Evolutionary conservation across 768 basidiomycete species (phyloP), one percentile per base, ranked within the genome.

Genomic region (Phylloporus scabripes): DNA sequence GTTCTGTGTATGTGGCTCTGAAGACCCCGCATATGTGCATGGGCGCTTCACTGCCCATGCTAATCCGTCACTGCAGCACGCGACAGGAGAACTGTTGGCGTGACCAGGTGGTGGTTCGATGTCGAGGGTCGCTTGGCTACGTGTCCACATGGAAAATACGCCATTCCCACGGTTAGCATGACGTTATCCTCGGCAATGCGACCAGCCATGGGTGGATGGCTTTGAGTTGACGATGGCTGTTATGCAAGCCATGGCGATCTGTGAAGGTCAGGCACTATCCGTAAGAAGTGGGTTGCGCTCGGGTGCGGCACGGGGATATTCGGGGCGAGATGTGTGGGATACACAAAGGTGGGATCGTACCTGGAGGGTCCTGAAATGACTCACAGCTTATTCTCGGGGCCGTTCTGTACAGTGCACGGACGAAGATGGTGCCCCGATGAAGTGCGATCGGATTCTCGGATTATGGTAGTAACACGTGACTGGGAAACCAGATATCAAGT

Each of bases 381-480:
- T 20, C 43, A 28, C 40, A 42, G 24, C 40, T 28, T 15, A 26
- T 11, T 7, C 37, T 38, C 20, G 3, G 18, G 11, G 20, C 15
- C 8, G 21, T 21, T 21, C 37, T 21, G 20, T 15, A 20, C 24
- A 26, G 24, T 26, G 24, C 24, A 7, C 7, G 24, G 24, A 7
- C 7, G 24, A 26, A 4, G 7, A 26, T 26, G 24, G 24, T 26
- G 7, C 24, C 7, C 24, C 24, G n/a, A 42, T 8, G 15, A 26
- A 8, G 12, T 26, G 39, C 39, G 40, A 41, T 8, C 40, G 23
- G 40, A 24, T 5, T 17, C n/a, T 36, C 34, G 34, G 34, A 21
- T 17, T n/a, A 28, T 28, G 38, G 53, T 23, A 7, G 31, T 1
- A 39, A 4, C 58, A 59, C 54, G 58, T 59, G 58, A 59, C 43